Percentiles rank a stretch among this genome's conserved stretches.
Conservation (phyloP, 2,329 filamentous ascomycete genomes). For the Colletotrichum sp. region DNA sequence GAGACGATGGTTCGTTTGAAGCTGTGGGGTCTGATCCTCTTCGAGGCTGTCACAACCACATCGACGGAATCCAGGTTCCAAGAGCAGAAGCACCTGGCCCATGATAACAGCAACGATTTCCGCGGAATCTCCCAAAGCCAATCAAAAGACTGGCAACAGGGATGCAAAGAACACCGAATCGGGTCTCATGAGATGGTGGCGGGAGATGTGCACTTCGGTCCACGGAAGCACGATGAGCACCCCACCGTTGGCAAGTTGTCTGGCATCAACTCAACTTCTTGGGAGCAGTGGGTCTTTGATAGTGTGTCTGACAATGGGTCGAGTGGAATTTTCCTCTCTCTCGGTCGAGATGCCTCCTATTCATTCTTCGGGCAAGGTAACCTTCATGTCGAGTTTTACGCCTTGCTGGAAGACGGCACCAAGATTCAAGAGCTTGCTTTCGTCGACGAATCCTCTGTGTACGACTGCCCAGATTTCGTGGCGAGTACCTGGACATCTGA, state of each 20-base stretch:
- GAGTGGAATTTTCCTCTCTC: background rate
- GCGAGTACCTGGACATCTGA: background rate
- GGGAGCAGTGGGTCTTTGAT: conserved; percentile 5
- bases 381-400: background rate
- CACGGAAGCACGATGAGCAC: background rate
- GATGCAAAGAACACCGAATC: background rate
- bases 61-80: background rate
- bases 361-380: background rate
- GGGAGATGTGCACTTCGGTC: background rate
- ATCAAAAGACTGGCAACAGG: background rate
- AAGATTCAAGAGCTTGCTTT: background rate
- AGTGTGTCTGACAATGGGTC: background rate
- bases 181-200: background rate
- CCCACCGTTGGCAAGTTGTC: background rate
- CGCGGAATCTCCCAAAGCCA: background rate
- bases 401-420: background rate
- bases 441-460: background rate
- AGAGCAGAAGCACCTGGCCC: background rate
- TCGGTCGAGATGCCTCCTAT: background rate
- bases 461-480: background rate
- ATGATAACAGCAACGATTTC: background rate
- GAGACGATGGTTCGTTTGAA: background rate
- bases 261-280: background rate
- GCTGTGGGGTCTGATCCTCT: background rate
- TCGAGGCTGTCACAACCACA: background rate